Evolutionary conservation across 1,139 yeast species (phyloP).

Genomic region (Saccharomyces pastorianus): DNA sequence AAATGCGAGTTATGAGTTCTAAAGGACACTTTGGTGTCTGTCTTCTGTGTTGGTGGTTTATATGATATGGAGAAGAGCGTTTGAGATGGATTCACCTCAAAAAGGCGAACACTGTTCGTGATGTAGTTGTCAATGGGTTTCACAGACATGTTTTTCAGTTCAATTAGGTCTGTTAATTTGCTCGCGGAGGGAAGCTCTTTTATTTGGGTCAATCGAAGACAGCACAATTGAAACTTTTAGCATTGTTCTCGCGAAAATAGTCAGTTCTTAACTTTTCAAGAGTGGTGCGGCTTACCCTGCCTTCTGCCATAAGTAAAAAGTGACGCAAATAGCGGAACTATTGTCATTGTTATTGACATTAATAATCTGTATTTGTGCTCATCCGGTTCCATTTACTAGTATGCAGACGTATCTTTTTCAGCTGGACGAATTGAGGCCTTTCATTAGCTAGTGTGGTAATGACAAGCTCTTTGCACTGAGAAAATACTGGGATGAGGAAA

Average conservation of each 20-base stretch:
- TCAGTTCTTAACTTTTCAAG: neutral
- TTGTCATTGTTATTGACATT: neutral
- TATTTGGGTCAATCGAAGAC: neutral
- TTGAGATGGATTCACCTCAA: slow-evolving; percentile 43
- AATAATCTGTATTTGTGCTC: neutral
- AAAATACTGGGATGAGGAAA: too few species aligned
- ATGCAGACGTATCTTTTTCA: too few species aligned
- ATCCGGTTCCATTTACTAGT: neutral
- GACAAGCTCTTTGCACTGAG: too few species aligned
- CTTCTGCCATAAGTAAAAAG: neutral
- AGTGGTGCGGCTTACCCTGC: neutral
- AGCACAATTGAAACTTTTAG: neutral
- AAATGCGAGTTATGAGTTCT: slow-evolving; percentile 66
- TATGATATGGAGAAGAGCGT: slow-evolving; percentile 45
- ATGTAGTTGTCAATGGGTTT: slow-evolving; percentile 45
- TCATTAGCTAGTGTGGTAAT: too few species aligned
- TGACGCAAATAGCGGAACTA: neutral
- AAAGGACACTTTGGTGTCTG: slow-evolving; percentile 39
- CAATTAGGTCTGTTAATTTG: neutral
- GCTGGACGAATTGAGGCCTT: too few species aligned
- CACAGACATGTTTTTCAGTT: slow-evolving; percentile 11
- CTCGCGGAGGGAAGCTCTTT: neutral
- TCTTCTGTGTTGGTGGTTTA: slow-evolving; percentile 29
- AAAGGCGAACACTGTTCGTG: slow-evolving; percentile 39
- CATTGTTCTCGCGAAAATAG: neutral